phyloP scores from a whole-genome alignment of 2,329 filamentous ascomycete species.

The Colletotrichum navitas region DNA sequence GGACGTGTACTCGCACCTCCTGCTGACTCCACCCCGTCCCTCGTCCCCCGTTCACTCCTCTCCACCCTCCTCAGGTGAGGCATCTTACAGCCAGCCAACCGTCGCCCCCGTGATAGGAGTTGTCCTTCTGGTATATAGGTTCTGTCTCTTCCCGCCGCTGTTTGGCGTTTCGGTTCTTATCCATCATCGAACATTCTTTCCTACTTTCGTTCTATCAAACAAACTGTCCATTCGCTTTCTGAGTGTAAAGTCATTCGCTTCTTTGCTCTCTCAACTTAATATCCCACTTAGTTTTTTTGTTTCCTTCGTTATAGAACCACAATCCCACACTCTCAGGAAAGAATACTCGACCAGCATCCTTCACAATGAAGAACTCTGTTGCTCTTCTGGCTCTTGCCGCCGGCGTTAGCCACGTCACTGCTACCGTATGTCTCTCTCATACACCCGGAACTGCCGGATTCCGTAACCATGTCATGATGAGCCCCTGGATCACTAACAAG shows the following conservation, averaged over 20 bases:
- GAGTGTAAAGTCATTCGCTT: slow-evolving; percentile 70
- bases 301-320: slow-evolving; percentile 33
- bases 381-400: slow-evolving; percentile 65
- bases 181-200: slow-evolving; percentile 44
- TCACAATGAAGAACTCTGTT: slow-evolving; percentile 65
- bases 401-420: slow-evolving; percentile 62
- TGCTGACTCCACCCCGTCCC: slow-evolving; percentile 31
- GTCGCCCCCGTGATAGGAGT: slow-evolving; percentile 24
- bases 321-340: slow-evolving; percentile 30
- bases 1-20: slow-evolving; percentile 19
- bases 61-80: slow-evolving; percentile 35
- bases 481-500: slow-evolving; percentile 34
- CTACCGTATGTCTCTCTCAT: slow-evolving; percentile 55
- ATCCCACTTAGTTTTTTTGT: slow-evolving; percentile 39
- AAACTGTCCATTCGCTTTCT: slow-evolving; percentile 50
- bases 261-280: slow-evolving; percentile 53
- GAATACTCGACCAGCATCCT: slow-evolving; percentile 28
- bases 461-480: background rate
- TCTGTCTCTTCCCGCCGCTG: slow-evolving; percentile 32
- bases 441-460: slow-evolving; percentile 22
- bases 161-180: slow-evolving; percentile 40
- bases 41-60: slow-evolving; percentile 24
- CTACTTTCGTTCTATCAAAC: slow-evolving; percentile 48
- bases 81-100: slow-evolving; percentile 32
- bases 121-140: slow-evolving; percentile 42